Percentiles rank a stretch among this genome's conserved stretches.
Conservation (phyloP, 139 green algal species). For the Picochlorum sp. region DNA sequence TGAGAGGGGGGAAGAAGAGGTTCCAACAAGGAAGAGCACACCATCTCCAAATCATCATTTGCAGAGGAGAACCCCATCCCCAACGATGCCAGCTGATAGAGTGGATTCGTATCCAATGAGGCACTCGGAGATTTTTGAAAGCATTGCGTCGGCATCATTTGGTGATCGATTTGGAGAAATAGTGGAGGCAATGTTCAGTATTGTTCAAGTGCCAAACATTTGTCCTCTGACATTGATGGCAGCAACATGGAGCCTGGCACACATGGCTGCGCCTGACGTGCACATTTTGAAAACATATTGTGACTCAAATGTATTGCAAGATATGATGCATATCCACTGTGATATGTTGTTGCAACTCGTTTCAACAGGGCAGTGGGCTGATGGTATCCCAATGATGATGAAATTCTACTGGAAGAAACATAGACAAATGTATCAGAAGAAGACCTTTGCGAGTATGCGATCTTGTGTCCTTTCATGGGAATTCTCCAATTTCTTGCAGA, state of each 20-base stretch:
- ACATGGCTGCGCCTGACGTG: no score
- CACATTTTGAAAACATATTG: no score
- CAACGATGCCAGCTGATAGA: no score
- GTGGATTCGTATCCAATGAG: neutral
- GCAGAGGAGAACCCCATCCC: no score
- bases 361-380: neutral
- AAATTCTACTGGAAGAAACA: conserved; percentile 4
- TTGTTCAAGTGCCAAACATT: neutral
- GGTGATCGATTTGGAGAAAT: neutral
- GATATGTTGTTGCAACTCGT: no score
- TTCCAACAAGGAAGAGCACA: no score
- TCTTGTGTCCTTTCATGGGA: neutral
- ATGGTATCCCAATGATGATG: neutral
- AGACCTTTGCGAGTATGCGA: neutral
- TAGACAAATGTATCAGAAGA: neutral
- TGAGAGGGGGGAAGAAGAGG: no score
- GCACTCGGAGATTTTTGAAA: conserved; percentile 6
- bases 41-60: no score
- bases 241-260: no score
- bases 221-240: no score
- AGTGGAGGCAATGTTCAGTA: neutral
- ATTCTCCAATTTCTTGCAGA: neutral
- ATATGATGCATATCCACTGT: no score
- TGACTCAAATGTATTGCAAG: no score
- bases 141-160: neutral